Base-by-base conservation (phyloP, 345 rosid genomes). In the Eucalyptus marginata region DNA sequence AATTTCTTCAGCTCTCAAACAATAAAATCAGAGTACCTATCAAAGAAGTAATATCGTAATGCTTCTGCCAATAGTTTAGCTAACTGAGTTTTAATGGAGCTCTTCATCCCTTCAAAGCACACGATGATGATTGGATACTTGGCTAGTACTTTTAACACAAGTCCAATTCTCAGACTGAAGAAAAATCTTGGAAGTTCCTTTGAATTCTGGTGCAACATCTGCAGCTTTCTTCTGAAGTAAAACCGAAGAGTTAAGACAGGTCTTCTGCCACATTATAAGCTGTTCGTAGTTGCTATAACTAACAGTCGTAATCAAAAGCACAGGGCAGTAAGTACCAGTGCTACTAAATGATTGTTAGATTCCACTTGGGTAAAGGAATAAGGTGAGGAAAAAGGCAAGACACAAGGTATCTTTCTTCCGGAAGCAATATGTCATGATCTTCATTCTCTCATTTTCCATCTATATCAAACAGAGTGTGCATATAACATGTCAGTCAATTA, bases 21-120 rank as follows among this genome's bases (percentile, higher is more conserved):
- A 59, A 44, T 44, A 58, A 87, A 64, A 62, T 43, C 7, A 47
- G n/a, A 25, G 11, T 89, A 97, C 99, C 98, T 94, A 89, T 96
- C 99, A 91, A 97, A 95, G 93, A 94, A 96, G 92, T 95, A 96
- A 89, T 95, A 97, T 58, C 96, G 90, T 43, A 96, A 90, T 20
- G 89, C 87, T 83, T 96, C 98, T 5, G 98, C 99, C 87, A 97
- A 93, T 90, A 94, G 90, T 86, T 92, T 93, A 20, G 97, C 99
- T 87, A 93, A 31, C 29, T 89, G 91, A 44, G 92, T 88, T 90
- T 97, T 97, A 31, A 96, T 86, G 31, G 93, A 87, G 92, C 92
- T 93, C 90, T 92, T 94, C 91, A 94, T 93, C 90, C 99, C 99
- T 97, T 90, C 76, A 91, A 29, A 90, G 79, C 71, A 44, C 49